These are phyloP conservation scores for Neurospora tetrasperma DNA, from an alignment of 495 filamentous ascomycete species.

Conservation along the genomic window DNA sequence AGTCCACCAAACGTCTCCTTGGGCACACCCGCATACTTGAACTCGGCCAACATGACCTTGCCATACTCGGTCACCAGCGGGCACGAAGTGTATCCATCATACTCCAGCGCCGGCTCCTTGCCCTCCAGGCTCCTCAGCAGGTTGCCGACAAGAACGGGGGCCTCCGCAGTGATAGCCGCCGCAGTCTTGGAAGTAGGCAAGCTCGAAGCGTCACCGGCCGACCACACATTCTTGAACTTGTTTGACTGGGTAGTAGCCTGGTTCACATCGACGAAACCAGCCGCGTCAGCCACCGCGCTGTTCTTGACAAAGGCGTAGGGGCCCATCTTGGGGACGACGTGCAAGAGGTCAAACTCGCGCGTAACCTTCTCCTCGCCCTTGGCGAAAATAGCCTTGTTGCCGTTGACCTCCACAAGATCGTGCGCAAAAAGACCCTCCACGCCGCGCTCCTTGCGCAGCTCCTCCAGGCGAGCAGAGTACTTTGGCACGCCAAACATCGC, in stretches of 20 bases:
- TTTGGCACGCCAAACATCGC: slow-evolving; percentile 62
- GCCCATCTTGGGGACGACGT: slow-evolving; percentile 53
- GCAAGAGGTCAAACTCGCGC: slow-evolving; percentile 49
- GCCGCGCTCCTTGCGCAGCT: slow-evolving; percentile 49
- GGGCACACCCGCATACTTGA: slow-evolving; percentile 61
- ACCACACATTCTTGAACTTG: slow-evolving; percentile 57
- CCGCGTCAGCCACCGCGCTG: slow-evolving; percentile 46
- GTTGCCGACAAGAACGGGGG: slow-evolving; percentile 50
- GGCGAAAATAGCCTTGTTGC: slow-evolving; percentile 41
- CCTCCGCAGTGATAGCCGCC: slow-evolving; percentile 53
- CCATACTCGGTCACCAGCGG: slow-evolving; percentile 55
- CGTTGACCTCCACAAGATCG: slow-evolving; percentile 51
- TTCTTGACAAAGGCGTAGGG: slow-evolving; percentile 49
- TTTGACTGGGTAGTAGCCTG: slow-evolving; percentile 49
- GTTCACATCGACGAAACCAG: slow-evolving; percentile 56
- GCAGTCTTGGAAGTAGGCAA: slow-evolving; percentile 60
- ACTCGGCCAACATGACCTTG: slow-evolving; percentile 60
- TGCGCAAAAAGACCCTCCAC: slow-evolving; percentile 60
- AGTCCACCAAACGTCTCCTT: slow-evolving; percentile 52
- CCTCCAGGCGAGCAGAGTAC: slow-evolving; percentile 51
- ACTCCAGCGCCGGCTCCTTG: slow-evolving; percentile 38
- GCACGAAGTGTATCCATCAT: slow-evolving; percentile 63
- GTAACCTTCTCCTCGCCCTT: slow-evolving; percentile 36
- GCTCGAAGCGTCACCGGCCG: slow-evolving; percentile 56
- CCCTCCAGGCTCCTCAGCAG: slow-evolving; percentile 44